Evolutionary conservation across 2,329 filamentous ascomycete genomes (phyloP).

Genomic region (Cytospora piceicola): DNA sequence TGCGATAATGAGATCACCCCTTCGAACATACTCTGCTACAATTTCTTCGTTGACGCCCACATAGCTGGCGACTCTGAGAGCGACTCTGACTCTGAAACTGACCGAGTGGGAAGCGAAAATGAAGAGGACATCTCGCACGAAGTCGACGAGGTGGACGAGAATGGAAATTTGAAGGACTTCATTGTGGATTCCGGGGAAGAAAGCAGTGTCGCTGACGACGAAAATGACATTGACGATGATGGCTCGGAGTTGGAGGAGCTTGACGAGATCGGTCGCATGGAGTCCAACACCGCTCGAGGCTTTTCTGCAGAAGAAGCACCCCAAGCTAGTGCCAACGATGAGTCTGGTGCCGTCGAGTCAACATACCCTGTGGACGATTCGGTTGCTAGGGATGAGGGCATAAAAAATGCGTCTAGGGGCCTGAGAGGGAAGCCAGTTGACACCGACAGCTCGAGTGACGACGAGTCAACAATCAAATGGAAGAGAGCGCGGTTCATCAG

Average conservation of each 20-base stretch:
- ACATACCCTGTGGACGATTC: background rate
- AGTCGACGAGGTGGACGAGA: background rate
- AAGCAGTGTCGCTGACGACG: background rate
- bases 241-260: background rate
- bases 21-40: constrained; percentile 15
- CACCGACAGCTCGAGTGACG: background rate
- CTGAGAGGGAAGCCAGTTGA: background rate
- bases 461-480: background rate
- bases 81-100: background rate
- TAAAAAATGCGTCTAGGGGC: background rate
- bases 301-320: background rate
- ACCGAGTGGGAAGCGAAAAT: background rate
- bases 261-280: background rate
- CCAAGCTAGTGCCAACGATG: background rate
- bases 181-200: background rate
- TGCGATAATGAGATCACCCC: constrained; percentile 8
- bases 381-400: background rate
- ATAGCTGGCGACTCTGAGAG: background rate
- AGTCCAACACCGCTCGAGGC: background rate
- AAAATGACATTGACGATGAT: background rate
- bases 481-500: background rate
- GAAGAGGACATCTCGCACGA: background rate
- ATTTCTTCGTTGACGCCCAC: constrained; percentile 14
- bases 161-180: constrained; percentile 6
- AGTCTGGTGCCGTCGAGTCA: background rate